Evolutionary conservation across 257 asterid genomes (phyloP).

Genomic region (Scutellaria baicalensis): DNA sequence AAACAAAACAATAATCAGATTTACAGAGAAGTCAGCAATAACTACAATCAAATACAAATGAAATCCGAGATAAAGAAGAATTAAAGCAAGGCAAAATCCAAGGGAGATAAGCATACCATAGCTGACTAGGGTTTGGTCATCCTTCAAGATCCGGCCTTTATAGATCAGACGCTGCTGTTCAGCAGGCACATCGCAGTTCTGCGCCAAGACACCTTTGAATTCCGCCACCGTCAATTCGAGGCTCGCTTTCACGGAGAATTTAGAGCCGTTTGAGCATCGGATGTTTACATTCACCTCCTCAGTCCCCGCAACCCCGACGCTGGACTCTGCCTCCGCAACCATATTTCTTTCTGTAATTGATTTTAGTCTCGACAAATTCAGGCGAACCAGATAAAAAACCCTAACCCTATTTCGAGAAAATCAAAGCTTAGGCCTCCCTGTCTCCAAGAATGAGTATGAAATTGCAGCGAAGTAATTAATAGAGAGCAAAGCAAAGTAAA

Average conservation of each 20-base stretch:
- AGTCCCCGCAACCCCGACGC: slow-evolving; percentile 22
- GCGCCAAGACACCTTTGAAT: slow-evolving; percentile 49
- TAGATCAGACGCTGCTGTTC: slow-evolving; percentile 66
- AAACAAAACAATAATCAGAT: not conserved
- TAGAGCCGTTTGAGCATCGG: slow-evolving; percentile 57
- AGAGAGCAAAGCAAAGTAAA: not conserved
- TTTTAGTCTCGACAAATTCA: not conserved
- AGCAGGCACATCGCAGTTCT: slow-evolving; percentile 59
- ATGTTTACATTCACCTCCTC: slow-evolving; percentile 52
- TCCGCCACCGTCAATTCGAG: slow-evolving; percentile 49
- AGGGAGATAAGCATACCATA: slow-evolving; percentile 33
- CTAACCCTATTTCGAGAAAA: slow-evolving; percentile 19
- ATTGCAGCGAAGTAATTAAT: slow-evolving; percentile 7
- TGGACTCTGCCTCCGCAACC: slow-evolving; percentile 48
- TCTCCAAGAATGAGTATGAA: not conserved
- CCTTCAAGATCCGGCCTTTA: slow-evolving; percentile 71
- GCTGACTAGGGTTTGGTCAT: slow-evolving; percentile 62
- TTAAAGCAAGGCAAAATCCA: not conserved
- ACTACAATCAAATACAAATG: not conserved
- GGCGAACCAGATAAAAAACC: slow-evolving; percentile 20
- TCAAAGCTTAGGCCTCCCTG: slow-evolving; percentile 3
- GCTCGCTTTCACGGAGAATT: slow-evolving; percentile 44
- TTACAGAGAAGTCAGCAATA: not conserved
- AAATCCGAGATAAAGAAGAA: not conserved
- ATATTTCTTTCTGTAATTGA: slow-evolving; percentile 1